These are phyloP conservation scores for Colletotrichum aenigma DNA, from an alignment of 2,329 filamentous ascomycete genomes.

Conservation along the genomic window DNA sequence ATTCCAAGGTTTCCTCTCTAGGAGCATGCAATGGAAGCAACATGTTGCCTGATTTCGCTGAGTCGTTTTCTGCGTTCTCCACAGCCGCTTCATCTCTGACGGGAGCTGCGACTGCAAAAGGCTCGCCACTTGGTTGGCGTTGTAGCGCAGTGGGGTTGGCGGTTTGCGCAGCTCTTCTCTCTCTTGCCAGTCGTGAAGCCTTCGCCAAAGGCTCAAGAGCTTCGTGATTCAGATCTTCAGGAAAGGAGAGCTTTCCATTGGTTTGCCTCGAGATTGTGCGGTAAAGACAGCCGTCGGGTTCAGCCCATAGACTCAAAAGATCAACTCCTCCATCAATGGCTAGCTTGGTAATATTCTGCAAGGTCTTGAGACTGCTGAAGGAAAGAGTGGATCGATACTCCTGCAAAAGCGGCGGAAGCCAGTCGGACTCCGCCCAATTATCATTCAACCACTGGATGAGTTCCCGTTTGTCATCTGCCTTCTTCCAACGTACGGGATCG, in stretches of 20 bases:
- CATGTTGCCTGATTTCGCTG: background rate
- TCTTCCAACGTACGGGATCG: background rate
- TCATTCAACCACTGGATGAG: background rate
- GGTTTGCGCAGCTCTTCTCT: background rate
- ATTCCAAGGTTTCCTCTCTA: background rate
- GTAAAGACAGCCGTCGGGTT: conserved; percentile 6
- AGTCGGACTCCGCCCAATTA: background rate
- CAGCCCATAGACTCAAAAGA: conserved; percentile 7
- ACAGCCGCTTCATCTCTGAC: background rate
- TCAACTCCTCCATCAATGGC: background rate
- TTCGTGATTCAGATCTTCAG: background rate
- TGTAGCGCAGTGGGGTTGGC: background rate
- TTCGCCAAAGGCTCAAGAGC: background rate
- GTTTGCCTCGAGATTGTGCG: background rate
- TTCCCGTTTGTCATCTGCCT: background rate
- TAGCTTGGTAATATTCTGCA: background rate
- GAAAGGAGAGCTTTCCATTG: background rate
- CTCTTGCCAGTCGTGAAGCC: background rate
- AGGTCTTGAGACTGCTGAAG: background rate
- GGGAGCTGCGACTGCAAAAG: background rate
- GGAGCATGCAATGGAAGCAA: background rate
- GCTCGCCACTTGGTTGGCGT: background rate
- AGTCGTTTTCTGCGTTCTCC: background rate
- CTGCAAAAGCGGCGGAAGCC: conserved; percentile 3
- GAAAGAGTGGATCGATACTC: background rate